These are phyloP conservation scores for Botryotinia narcissicola DNA, from an alignment of 2,329 filamentous ascomycete genomes.

Conservation along the genomic window DNA sequence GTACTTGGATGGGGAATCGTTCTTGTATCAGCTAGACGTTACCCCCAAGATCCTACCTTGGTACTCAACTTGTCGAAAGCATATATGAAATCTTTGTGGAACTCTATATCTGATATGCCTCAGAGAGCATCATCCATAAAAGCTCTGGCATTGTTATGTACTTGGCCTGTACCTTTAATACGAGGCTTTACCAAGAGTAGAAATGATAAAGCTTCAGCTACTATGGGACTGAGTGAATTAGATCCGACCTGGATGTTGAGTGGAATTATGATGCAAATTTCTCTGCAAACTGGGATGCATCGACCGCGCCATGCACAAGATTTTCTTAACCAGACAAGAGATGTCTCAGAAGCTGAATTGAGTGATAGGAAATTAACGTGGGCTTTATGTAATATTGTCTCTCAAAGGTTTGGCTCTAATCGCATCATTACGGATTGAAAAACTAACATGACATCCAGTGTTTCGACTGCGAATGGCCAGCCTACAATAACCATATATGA, in stretches of 20 bases:
- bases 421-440: no score
- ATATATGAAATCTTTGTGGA: conserved; percentile 28
- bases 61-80: conserved; percentile 38
- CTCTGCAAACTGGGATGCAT: conserved; percentile 35
- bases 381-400: conserved; percentile 66
- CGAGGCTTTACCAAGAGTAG: conserved; percentile 26
- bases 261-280: conserved; percentile 36
- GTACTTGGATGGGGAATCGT: conserved; percentile 68
- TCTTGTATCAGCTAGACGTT: conserved; percentile 59
- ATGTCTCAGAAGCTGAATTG: conserved; percentile 25
- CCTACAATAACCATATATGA: conserved; percentile 61
- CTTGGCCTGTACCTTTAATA: conserved; percentile 35
- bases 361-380: conserved; percentile 62
- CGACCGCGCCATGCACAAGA: conserved; percentile 28
- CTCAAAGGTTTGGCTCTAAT: conserved; percentile 50
- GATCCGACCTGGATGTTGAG: conserved; percentile 34
- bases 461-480: conserved; percentile 67
- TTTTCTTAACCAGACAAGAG: conserved; percentile 29
- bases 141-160: conserved; percentile 34
- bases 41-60: conserved; percentile 51
- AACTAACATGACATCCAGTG: conserved; percentile 40
- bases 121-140: conserved; percentile 30
- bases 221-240: conserved; percentile 20
- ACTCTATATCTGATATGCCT: conserved; percentile 27
- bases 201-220: conserved; percentile 19